Evolutionary conservation across 192 early-diverging fungal species (phyloP).

Genomic region (Gigaspora rosea): DNA sequence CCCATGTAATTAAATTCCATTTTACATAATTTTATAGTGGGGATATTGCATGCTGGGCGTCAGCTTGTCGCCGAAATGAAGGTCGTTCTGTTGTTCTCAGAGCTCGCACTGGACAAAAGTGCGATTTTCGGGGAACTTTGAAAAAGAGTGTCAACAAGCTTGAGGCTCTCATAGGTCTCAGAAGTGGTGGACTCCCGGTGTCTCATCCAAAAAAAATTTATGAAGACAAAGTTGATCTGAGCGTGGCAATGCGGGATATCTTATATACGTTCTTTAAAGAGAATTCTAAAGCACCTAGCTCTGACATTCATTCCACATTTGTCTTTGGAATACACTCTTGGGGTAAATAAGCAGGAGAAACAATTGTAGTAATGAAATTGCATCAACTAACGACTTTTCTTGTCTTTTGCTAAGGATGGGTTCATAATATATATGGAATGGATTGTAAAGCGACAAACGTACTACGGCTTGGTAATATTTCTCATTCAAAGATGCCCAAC

Average conservation of each 20-base stretch:
- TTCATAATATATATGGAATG: slow-evolving; percentile 24
- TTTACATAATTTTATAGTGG: slow-evolving; percentile 28
- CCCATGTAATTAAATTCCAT: slow-evolving; percentile 12
- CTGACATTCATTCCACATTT: slow-evolving; percentile 30
- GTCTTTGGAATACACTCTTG: slow-evolving; percentile 32
- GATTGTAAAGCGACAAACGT: slow-evolving; percentile 34
- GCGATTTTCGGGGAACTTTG: slow-evolving; percentile 32
- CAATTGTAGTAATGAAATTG: not conserved
- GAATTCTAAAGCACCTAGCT: slow-evolving; percentile 30
- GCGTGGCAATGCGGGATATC: slow-evolving; percentile 31
- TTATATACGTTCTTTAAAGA: slow-evolving; percentile 29
- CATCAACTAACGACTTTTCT: slow-evolving; percentile 9
- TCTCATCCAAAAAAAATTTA: slow-evolving; percentile 32
- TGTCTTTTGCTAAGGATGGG: slow-evolving; percentile 23
- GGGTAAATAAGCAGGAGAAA: slow-evolving; percentile 16
- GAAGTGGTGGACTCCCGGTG: slow-evolving; percentile 23
- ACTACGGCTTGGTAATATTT: slow-evolving; percentile 18
- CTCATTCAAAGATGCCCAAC: slow-evolving; percentile 27
- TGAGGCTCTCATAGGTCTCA: slow-evolving; percentile 30
- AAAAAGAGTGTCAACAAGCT: slow-evolving; percentile 33
- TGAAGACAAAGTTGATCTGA: slow-evolving; percentile 31
- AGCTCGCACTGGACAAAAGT: slow-evolving; percentile 30
- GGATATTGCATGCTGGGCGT: slow-evolving; percentile 29
- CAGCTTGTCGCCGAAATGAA: slow-evolving; percentile 25
- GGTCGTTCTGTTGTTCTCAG: slow-evolving; percentile 26